phyloP scores from a whole-genome alignment of 495 filamentous ascomycete genomes.

The Evansstolkia leycettana region DNA sequence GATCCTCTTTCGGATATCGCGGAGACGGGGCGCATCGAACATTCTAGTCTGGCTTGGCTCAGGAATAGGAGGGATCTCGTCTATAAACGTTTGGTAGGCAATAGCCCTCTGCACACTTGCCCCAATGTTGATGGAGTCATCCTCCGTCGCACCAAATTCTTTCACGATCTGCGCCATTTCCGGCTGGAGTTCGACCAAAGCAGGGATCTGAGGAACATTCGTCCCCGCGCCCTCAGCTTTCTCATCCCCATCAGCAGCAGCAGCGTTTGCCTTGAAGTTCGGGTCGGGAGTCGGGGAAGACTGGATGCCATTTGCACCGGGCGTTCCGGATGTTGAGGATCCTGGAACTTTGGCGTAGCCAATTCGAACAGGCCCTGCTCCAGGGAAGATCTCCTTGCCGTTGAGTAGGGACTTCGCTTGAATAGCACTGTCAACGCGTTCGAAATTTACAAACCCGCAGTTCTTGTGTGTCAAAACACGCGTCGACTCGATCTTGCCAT shows the following conservation, averaged over 20 bases:
- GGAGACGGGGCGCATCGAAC: slow-evolving; percentile 88
- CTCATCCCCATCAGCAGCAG: slow-evolving; percentile 19
- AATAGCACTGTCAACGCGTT: slow-evolving; percentile 77
- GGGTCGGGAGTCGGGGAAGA: slow-evolving; percentile 95
- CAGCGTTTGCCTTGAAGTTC: slow-evolving; percentile 21
- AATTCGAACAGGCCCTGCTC: slow-evolving; percentile 86
- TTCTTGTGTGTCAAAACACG: slow-evolving; percentile 97
- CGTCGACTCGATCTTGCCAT: slow-evolving; percentile 83
- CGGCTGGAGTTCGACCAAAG: slow-evolving; percentile 58
- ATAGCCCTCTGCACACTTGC: slow-evolving; percentile 65
- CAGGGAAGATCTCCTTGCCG: slow-evolving; percentile 96
- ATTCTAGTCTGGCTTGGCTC: slow-evolving; percentile 85
- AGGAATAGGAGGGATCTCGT: slow-evolving; percentile 79
- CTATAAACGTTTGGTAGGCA: slow-evolving; percentile 53
- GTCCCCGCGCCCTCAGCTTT: slow-evolving; percentile 27
- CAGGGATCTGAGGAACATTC: slow-evolving; percentile 52
- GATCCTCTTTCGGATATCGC: slow-evolving; percentile 94
- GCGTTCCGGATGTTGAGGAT: slow-evolving; percentile 61
- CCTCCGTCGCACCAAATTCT: slow-evolving; percentile 79
- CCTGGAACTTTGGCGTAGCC: slow-evolving; percentile 96
- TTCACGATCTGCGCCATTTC: slow-evolving; percentile 81
- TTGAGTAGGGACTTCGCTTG: slow-evolving; percentile 78
- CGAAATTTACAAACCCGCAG: slow-evolving; percentile 97
- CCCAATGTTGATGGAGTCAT: slow-evolving; percentile 61
- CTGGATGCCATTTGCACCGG: slow-evolving; percentile 69